These are phyloP conservation scores for Lolium rigidum DNA, from an alignment of 176 grass and related monocot genomes.

Conservation along the genomic window DNA sequence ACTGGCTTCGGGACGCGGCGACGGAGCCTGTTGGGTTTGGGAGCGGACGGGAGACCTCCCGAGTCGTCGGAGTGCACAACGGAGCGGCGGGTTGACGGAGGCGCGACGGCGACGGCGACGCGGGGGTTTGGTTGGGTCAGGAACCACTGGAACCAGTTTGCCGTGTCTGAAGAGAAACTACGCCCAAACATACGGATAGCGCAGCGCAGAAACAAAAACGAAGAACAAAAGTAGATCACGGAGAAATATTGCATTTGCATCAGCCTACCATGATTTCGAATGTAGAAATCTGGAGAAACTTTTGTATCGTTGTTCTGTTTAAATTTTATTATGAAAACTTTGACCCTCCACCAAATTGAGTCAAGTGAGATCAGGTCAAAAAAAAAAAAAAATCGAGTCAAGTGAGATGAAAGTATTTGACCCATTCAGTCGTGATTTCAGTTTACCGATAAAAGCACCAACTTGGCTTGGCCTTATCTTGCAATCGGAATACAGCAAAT, in stretches of 20 bases:
- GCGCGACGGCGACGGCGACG: background rate
- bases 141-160: too few species aligned
- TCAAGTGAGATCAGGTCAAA: too few species aligned
- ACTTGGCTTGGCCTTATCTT: background rate
- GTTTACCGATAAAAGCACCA: background rate
- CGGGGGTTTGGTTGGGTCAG: background rate
- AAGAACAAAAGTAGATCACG: background rate
- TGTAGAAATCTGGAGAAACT: background rate
- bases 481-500: background rate
- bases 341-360: background rate
- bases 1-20: background rate
- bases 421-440: too few species aligned
- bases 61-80: constrained; percentile 29
- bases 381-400: background rate
- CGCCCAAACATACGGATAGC: background rate
- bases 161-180: background rate
- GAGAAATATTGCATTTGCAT: background rate
- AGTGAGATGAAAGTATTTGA: too few species aligned
- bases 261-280: background rate
- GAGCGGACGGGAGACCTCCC: background rate
- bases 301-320: background rate
- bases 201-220: background rate
- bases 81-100: background rate
- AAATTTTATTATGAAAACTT: background rate
- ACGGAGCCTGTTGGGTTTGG: background rate